These are phyloP conservation scores for Talaromyces albobiverticillius DNA, from an alignment of 2,329 filamentous ascomycete species.

Conservation along the genomic window DNA sequence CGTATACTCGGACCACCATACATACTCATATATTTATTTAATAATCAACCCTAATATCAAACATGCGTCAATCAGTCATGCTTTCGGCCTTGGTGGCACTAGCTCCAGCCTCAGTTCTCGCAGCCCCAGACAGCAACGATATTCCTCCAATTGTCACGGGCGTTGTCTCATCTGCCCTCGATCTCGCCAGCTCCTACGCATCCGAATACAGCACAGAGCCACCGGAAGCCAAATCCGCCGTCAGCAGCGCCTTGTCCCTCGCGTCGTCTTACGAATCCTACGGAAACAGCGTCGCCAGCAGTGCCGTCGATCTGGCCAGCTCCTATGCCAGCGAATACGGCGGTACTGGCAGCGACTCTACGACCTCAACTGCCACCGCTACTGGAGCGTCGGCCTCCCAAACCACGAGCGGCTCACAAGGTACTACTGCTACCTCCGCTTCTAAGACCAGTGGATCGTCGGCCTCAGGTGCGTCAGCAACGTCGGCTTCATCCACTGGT, in stretches of 20 bases:
- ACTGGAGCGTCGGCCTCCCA: background rate
- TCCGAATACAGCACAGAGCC: conserved; percentile 15
- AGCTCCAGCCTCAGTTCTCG: background rate
- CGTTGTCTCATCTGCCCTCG: conserved; percentile 11
- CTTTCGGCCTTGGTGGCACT: background rate
- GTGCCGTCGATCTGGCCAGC: conserved; percentile 8
- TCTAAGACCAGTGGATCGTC: background rate
- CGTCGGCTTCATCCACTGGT: conserved; percentile 8
- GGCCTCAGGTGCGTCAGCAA: conserved; percentile 1
- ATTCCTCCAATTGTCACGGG: conserved; percentile 5
- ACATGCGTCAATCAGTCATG: conserved; percentile 2
- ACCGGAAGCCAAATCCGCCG: conserved; percentile 11
- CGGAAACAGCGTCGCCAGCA: conserved; percentile 9
- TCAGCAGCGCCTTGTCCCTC: conserved; percentile 9
- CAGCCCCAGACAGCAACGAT: conserved; percentile 2
- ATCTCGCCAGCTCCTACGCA: conserved; percentile 12
- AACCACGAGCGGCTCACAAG: background rate
- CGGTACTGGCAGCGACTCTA: background rate
- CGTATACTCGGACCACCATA: background rate
- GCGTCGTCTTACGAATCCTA: conserved; percentile 13
- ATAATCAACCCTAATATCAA: too few species aligned
- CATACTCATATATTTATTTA: too few species aligned
- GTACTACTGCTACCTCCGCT: background rate
- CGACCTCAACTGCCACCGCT: background rate
- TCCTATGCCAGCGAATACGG: conserved; percentile 13